A percentile compares a stretch with the other conserved stretches of the same genome.
phyloP scores from a whole-genome alignment of 1,139 yeast genomes.

The Hansenula lynferdii region DNA sequence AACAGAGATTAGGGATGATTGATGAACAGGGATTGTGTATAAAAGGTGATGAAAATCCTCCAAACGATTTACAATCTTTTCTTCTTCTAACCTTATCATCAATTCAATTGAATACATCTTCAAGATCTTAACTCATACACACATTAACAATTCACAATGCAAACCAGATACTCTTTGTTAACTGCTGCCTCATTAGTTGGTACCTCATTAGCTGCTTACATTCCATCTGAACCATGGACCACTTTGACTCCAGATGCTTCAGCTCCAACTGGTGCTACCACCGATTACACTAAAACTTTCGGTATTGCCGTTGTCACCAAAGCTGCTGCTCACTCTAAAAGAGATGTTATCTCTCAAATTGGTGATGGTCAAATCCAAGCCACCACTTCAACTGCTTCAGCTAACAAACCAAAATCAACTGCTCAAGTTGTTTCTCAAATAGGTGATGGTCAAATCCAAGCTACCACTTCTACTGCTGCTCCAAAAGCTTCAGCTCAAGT shows the following conservation, averaged over 20 bases:
- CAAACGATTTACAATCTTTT: background rate
- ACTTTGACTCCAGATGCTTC: conserved; percentile 62
- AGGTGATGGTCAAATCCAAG: conserved; percentile 27
- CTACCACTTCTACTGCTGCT: conserved; percentile 23
- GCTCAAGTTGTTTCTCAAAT: conserved; percentile 28
- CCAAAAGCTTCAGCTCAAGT: conserved; percentile 9
- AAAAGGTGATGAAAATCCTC: background rate
- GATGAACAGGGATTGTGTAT: background rate
- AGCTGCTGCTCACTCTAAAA: conserved; percentile 29
- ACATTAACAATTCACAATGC: conserved; percentile 24
- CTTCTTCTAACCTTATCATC: background rate
- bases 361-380: conserved; percentile 63
- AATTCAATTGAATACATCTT: background rate
- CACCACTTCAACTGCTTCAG: conserved; percentile 21
- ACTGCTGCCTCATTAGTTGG: conserved; percentile 39
- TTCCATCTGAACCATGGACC: conserved; percentile 71
- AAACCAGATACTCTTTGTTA: conserved; percentile 33
- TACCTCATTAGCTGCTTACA: conserved; percentile 54
- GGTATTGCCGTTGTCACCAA: conserved; percentile 61
- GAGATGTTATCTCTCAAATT: conserved; percentile 44
- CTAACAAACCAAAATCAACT: conserved; percentile 5
- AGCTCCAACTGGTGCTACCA: conserved; percentile 49
- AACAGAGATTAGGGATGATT: background rate
- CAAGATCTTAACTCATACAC: background rate
- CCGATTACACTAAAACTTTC: conserved; percentile 55